phyloP scores from a whole-genome alignment of 2,329 filamentous ascomycete genomes.

The Microdochium nivale region DNA sequence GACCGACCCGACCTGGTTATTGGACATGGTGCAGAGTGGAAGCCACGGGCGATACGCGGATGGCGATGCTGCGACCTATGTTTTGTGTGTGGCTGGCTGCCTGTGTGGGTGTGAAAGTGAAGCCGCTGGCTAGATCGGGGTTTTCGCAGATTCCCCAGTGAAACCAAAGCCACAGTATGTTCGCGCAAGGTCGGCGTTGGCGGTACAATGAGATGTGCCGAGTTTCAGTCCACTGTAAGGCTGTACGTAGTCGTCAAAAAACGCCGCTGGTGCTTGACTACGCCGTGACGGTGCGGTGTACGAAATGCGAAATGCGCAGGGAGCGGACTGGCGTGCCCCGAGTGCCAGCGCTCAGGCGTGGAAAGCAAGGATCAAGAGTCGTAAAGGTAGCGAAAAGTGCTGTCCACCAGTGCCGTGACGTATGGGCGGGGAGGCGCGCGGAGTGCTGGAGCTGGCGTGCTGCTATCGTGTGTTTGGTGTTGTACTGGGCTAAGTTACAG shows the following conservation, averaged over 20 bases:
- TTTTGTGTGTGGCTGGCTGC: neutral
- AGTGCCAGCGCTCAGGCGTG: neutral
- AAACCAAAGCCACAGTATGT: too few relatives aligned
- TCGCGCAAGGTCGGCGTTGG: too few relatives aligned
- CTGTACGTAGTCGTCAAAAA: too few relatives aligned
- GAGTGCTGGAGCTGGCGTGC: neutral
- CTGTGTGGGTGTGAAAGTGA: neutral
- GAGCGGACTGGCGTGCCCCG: neutral
- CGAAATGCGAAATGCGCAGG: too few relatives aligned
- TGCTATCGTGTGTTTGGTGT: neutral
- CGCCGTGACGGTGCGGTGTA: too few relatives aligned
- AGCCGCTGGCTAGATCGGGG: neutral
- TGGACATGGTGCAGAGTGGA: constrained; percentile 40
- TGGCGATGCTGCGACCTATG: constrained; percentile 1
- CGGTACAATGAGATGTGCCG: too few relatives aligned
- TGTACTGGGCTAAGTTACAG: neutral
- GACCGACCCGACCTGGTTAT: constrained; percentile 59
- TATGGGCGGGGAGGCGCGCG: neutral
- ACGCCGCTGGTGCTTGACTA: too few relatives aligned
- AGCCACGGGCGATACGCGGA: neutral
- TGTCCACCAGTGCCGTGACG: neutral
- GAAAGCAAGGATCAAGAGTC: neutral
- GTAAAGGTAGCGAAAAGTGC: neutral
- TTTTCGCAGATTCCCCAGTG: too few relatives aligned
- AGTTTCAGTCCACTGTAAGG: too few relatives aligned